phyloP scores from a whole-genome alignment of 1,284 basidiomycete genomes.

The Leucoagaricus sp. region DNA sequence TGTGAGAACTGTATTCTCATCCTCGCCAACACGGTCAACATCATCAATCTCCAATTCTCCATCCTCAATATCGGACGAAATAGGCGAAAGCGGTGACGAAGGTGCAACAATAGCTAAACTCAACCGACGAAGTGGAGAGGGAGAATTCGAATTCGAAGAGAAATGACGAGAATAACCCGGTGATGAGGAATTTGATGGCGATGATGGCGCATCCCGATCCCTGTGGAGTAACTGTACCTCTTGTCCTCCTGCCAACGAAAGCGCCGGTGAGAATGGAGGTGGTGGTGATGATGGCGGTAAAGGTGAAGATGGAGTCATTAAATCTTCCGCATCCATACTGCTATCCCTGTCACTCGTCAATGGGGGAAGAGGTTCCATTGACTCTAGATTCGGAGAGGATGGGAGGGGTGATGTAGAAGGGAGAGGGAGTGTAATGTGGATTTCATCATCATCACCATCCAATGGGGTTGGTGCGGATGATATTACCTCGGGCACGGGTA shows the following conservation, averaged over 20 bases:
- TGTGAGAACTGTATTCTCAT: background rate
- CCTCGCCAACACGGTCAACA: background rate
- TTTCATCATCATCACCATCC: too few species aligned
- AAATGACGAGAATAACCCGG: conserved; percentile 30
- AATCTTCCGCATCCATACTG: conserved; percentile 27
- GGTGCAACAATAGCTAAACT: conserved; percentile 21
- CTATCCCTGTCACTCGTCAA: conserved; percentile 33
- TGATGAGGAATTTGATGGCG: conserved; percentile 30
- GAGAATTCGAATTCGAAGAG: conserved; percentile 17
- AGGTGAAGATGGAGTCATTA: conserved; percentile 31
- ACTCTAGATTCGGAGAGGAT: conserved; percentile 14
- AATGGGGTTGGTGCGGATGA: background rate
- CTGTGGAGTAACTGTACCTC: too few species aligned
- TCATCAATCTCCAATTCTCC: background rate
- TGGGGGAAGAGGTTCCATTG: conserved; percentile 28
- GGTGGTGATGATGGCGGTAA: conserved; percentile 39
- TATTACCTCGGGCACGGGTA: conserved; percentile 4
- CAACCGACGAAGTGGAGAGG: background rate
- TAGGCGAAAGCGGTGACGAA: conserved; percentile 28
- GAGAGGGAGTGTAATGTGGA: background rate
- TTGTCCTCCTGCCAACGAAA: too few species aligned
- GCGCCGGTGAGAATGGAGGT: conserved; percentile 31
- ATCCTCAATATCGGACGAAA: conserved; percentile 14
- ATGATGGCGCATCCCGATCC: conserved; percentile 27
- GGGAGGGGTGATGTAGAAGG: background rate